Evolutionary conservation across 192 early-diverging fungal species (phyloP), one percentile per base, ranked within the genome.

Genomic region (Chytriomyces sp.): DNA sequence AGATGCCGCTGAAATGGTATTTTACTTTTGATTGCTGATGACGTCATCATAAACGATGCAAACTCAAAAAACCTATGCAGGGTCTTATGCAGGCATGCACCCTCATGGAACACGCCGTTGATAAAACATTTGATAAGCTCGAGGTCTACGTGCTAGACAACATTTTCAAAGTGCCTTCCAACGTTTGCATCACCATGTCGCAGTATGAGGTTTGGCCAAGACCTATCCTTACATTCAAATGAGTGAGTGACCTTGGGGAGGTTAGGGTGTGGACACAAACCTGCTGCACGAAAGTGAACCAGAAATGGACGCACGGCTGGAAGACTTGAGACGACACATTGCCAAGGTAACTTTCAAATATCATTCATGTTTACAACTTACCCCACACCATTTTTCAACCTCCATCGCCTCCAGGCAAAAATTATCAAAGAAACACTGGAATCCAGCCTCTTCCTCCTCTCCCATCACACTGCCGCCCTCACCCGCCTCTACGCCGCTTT

Each of bases 91-190:
- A 89, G 68, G 82, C 91, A 0, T 89, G 92, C 72, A 93, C 92
- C 31, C 73, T 94, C 32, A 76, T 94, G 12, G 93, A 94, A 72
- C 78, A 89, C 30, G 79, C 88, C 4, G 88, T 95, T 58, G 94
- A 94, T 73, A 89, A 89, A 68, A 84, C 88, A 69, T 94, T 94
- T 85, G 94, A 94, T 76, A 83, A 86, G 33, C 92, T 92, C 73
- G 93, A 95, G 72, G 76, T 93, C 7, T 93, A 91, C 66, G 83
- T 82, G 0, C 80, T 91, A 63, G 84, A 88, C 49, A 92, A 92
- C 44, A 81, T 94, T 62, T 93, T 95, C 52, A 81, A 80, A 37
- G 74, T 94, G 30, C 91, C 89, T 2, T 71, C 80, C 17, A 82
- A 86, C 64, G 68, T 88, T 14, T 72, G 72, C 39, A 77, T 89